Evolutionary conservation across 1,284 basidiomycete genomes (phyloP).

Genomic region (Puccinia novopanici): DNA sequence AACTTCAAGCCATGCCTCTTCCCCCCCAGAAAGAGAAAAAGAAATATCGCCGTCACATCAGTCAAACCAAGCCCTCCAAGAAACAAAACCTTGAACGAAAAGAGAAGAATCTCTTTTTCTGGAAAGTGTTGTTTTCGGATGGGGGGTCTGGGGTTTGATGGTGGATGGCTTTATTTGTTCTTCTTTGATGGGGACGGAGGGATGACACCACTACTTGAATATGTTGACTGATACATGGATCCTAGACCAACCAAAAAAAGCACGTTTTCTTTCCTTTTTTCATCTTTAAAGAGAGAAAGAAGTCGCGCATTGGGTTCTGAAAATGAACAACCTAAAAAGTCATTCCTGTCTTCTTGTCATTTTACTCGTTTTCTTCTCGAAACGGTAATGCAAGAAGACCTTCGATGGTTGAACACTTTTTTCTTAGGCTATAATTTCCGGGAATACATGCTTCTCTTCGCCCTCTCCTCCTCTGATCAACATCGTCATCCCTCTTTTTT

Average conservation of each 20-base stretch:
- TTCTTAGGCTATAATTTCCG: conserved; percentile 32
- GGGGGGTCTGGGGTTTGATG: neutral
- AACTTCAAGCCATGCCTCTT: neutral
- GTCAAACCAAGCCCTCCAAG: neutral
- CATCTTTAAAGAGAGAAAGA: neutral
- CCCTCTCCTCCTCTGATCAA: too few species aligned
- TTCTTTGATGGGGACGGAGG: neutral
- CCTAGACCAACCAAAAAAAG: conserved; percentile 11
- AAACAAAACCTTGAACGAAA: neutral
- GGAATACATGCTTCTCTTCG: conserved; percentile 21
- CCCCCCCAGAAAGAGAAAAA: neutral
- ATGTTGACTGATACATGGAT: conserved; percentile 38
- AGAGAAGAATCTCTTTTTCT: neutral
- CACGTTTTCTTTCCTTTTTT: neutral
- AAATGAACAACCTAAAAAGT: conserved; percentile 43
- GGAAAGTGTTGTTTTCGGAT: neutral
- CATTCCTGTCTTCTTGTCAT: neutral
- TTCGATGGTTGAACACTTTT: conserved; percentile 21
- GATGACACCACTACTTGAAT: neutral
- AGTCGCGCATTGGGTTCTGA: conserved; percentile 6
- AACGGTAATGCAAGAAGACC: neutral
- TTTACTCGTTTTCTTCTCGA: neutral
- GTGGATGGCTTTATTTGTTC: neutral
- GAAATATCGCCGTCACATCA: neutral
- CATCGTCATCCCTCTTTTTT: too few species aligned